Base-by-base conservation (phyloP, 106 monocot species). In the Dioscorea zingiberensis region DNA sequence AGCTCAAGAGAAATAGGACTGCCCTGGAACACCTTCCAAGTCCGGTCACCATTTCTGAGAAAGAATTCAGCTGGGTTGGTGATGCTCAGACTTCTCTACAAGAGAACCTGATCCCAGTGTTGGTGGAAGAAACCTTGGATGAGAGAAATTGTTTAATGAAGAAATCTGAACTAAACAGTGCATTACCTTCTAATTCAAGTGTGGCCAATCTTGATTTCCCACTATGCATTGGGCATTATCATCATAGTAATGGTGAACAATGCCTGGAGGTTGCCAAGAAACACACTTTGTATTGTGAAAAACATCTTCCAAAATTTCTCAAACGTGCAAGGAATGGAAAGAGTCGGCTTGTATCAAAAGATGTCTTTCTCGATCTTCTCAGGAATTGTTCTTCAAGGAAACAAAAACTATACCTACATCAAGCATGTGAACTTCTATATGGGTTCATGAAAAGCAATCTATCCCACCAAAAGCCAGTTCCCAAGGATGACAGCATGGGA, bases 361-460 rank as follows among this genome's bases (percentile, higher is more conserved):
- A 97, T 67, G 72, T 91, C 27, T 91, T 97, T 73, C 28, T 77
- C 22, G 59, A 62, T 74, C 78, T 92, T 56, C 55, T 97, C 3
- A 79, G 70, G 47, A 65, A 47, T 38, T 97, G 97, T 64, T 55
- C 64, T 27, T 86, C 84, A 58, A 84, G 90, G 59, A 68, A 80
- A 62, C 59, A 90, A 66, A 87, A 80, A 63, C 17, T 90, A 44
- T 65, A 75, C 70, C 66, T 94, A 5, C 94, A 94, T 71, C 78
- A 73, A 63, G 89, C 94, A 64, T 91, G 95, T 62, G 91, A 91
- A 60, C 77, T 97, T 75, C 65, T 97, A 19, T 97, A 86, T 77
- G 73, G 73, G 28, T 97, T 85, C 71, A 80, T 97, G 88, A 88
- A 80, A 81, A 82, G 58, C 60, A 73, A 76, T 55, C 62, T 94